Percentiles rank a stretch among this genome's conserved stretches.
phyloP scores from a whole-genome alignment of 495 filamentous ascomycete genomes.

The Arthonia radiata region DNA sequence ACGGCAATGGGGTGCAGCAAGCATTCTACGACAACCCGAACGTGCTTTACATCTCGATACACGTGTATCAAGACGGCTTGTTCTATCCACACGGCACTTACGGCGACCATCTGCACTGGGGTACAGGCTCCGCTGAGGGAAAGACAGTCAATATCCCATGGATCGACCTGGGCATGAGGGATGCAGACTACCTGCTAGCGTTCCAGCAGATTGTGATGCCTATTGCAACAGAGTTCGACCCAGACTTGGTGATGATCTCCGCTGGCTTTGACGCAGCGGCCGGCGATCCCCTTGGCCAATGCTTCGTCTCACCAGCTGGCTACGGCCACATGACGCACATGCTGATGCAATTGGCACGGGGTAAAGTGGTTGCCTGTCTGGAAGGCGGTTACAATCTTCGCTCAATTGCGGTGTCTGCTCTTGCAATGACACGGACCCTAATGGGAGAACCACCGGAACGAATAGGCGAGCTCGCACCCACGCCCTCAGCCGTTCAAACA shows the following conservation, averaged over 20 bases:
- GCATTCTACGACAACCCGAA: conserved; percentile 89
- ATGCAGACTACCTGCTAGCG: conserved; percentile 87
- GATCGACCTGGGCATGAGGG: conserved; percentile 77
- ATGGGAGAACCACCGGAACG: conserved; percentile 85
- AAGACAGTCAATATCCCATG: conserved; percentile 91
- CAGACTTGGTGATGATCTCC: conserved; percentile 82
- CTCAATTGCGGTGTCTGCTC: conserved; percentile 74
- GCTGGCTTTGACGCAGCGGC: conserved; percentile 91
- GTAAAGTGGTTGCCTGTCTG: conserved; percentile 75
- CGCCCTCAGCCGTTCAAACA: conserved; percentile 20
- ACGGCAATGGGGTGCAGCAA: conserved; percentile 91
- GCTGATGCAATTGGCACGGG: conserved; percentile 85
- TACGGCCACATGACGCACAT: conserved; percentile 99
- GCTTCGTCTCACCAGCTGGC: conserved; percentile 68
- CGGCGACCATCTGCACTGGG: conserved; percentile 54
- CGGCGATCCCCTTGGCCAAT: conserved; percentile 77
- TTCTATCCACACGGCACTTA: conserved; percentile 70
- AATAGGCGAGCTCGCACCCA: conserved; percentile 23
- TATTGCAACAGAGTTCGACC: conserved; percentile 74
- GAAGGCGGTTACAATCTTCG: conserved; percentile 88
- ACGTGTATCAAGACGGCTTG: conserved; percentile 53
- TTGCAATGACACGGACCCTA: conserved; percentile 73
- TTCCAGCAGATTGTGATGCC: conserved; percentile 98
- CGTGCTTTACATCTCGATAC: conserved; percentile 87
- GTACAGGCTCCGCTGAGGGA: conserved; percentile 46